Conservation (phyloP, 1,284 basidiomycete genomes). For the Retiboletus flavoniger region DNA sequence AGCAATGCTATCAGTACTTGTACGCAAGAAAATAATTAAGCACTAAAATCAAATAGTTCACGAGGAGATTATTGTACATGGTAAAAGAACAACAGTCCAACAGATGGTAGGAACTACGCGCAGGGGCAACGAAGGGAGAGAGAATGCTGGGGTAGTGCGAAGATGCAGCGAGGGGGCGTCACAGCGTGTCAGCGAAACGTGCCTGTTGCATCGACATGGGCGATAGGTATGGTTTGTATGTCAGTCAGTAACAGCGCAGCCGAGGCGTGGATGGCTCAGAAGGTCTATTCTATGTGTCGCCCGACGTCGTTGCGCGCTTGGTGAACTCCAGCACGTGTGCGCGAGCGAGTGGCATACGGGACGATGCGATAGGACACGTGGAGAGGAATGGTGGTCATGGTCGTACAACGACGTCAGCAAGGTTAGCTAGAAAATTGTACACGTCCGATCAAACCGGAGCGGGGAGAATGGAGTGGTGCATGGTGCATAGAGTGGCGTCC, state of each 20-base stretch:
- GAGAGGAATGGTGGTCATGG: conserved; percentile 2
- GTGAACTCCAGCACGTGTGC: conserved; percentile 1
- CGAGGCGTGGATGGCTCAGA: background rate
- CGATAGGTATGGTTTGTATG: conserved; percentile 8
- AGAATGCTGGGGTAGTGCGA: background rate
- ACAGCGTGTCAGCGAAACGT: conserved; percentile 1
- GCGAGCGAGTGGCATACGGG: conserved; percentile 1
- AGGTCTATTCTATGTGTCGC: conserved; percentile 17
- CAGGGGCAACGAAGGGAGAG: background rate
- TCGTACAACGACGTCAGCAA: conserved; percentile 16
- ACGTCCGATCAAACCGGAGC: conserved; percentile 5
- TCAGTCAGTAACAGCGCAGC: background rate
- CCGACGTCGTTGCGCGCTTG: background rate
- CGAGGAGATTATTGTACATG: conserved; percentile 17
- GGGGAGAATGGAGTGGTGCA: background rate
- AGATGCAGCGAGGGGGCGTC: background rate
- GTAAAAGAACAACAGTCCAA: conserved; percentile 8
- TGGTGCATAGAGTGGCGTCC: background rate
- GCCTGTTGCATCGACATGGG: conserved; percentile 1
- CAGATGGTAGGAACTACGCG: background rate
- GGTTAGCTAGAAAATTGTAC: conserved; percentile 5
- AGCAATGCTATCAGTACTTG: conserved; percentile 5
- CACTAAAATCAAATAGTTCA: conserved; percentile 7
- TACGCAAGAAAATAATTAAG: conserved; percentile 27
- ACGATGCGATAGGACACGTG: conserved; percentile 6